Evolutionary conservation across 805 yeast genomes (phyloP).

Genomic region (Cyberlindnera mississippiensis): DNA sequence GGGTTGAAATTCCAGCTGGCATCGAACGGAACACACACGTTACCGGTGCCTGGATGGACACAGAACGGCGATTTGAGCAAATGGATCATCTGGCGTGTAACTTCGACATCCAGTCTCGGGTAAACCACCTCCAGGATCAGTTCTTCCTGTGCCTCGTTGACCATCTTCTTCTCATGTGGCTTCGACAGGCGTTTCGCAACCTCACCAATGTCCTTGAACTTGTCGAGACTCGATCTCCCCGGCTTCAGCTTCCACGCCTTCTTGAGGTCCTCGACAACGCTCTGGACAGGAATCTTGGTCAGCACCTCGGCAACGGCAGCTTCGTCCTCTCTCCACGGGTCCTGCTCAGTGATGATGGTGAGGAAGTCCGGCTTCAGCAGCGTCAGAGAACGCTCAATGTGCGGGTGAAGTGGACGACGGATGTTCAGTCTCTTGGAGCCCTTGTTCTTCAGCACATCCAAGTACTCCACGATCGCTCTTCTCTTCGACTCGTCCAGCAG

Average conservation of each 20-base stretch:
- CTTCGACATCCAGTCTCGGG: slow-evolving; percentile 92
- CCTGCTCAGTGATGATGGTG: slow-evolving; percentile 73
- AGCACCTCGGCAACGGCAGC: slow-evolving; percentile 54
- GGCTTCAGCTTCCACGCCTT: slow-evolving; percentile 56
- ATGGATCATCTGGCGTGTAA: slow-evolving; percentile 84
- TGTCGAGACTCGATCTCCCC: slow-evolving; percentile 50
- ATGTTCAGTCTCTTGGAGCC: slow-evolving; percentile 47
- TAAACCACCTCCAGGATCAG: slow-evolving; percentile 75
- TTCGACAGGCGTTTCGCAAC: slow-evolving; percentile 41
- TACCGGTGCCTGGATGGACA: slow-evolving; percentile 93
- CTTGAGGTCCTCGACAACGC: slow-evolving; percentile 47
- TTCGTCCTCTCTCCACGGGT: slow-evolving; percentile 71
- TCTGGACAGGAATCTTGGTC: slow-evolving; percentile 55
- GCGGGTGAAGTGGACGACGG: slow-evolving; percentile 88
- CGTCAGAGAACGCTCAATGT: slow-evolving; percentile 69
- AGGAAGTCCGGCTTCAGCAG: slow-evolving; percentile 60
- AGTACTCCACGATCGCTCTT: slow-evolving; percentile 75
- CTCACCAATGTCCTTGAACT: slow-evolving; percentile 75
- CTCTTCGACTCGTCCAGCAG: slow-evolving; percentile 67
- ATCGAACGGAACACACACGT: slow-evolving; percentile 83
- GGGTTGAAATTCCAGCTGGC: slow-evolving; percentile 63
- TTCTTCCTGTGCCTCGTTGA: slow-evolving; percentile 75
- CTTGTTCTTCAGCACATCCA: slow-evolving; percentile 66
- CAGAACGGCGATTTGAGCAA: slow-evolving; percentile 95
- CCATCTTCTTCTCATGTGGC: slow-evolving; percentile 42